Evolutionary conservation across 345 rosid genomes (phyloP), one percentile per base, ranked within the genome.

Genomic region (Tarenaya hassleriana): DNA sequence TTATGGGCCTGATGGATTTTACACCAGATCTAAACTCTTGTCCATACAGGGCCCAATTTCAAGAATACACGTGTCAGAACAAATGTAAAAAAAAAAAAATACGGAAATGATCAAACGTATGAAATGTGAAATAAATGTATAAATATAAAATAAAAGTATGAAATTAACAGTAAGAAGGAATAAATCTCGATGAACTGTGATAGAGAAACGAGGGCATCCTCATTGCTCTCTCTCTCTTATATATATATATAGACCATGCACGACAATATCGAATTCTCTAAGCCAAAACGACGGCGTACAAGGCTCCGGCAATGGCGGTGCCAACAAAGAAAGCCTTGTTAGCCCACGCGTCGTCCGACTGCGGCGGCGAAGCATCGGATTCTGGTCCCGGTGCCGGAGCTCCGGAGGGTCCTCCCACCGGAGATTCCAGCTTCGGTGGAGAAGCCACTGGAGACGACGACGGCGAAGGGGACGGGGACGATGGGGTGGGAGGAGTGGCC

Each of bases 241-340:
- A n/a, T n/a, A n/a, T n/a, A 19, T 14, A 47, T 1, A 34, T 7
- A 24, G 15, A 53, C 37, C 9, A 38, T 35, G 41, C 15, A 21
- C 29, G 41, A 54, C 14, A 53, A n/a, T 24, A 2, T 24, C 29
- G 50, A 3, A 59, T 8, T 55, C 20, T 57, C 50, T 77, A 83
- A 51, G 83, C 87, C 76, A 80, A 72, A 54, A 75, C 57, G 48
- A 60, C 59, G 53, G 87, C 81, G 47, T 75, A 72, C 52, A 80
- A 53, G 55, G 73, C 68, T 34, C 74, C 86, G 0, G 81, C 68
- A 11, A 78, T 45, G 31, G 79, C 57, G 18, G 75, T 73, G 35
- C 77, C 75, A 1, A 74, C 76, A 29, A 75, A 52, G 58, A 77
- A 75, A 69, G 69, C 70, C 34, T 54, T 76, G 56, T 54, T 61